phyloP scores from a whole-genome alignment of 2,329 filamentous ascomycete species.

The Didymella pomorum region DNA sequence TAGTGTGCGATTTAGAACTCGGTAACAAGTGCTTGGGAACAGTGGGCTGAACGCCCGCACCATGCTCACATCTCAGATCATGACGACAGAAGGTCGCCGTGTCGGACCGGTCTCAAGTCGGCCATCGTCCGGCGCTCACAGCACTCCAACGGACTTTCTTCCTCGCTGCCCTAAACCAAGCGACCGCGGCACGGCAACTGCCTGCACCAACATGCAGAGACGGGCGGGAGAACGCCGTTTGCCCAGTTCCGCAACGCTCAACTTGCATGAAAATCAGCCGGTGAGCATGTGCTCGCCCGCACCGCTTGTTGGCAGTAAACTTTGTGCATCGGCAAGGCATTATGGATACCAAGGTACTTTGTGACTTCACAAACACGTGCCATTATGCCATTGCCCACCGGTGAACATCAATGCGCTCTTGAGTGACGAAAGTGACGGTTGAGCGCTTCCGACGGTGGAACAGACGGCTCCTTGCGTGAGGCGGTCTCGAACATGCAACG shows the following conservation, averaged over 20 bases:
- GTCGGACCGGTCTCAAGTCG: conserved; percentile 34
- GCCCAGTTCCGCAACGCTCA: conserved; percentile 30
- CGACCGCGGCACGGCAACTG: conserved; percentile 35
- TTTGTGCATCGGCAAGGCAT: neutral
- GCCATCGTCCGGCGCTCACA: conserved; percentile 25
- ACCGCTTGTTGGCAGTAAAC: conserved; percentile 3
- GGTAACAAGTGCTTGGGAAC: conserved; percentile 41
- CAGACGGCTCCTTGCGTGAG: conserved; percentile 22
- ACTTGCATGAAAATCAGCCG: conserved; percentile 36
- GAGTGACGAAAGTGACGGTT: conserved; percentile 4
- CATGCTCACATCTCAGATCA: conserved; percentile 35
- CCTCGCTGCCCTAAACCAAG: conserved; percentile 16
- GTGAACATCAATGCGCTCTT: conserved; percentile 3
- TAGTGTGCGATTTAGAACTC: conserved; percentile 33
- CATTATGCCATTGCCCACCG: conserved; percentile 3
- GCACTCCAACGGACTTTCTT: conserved; percentile 20
- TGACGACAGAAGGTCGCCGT: conserved; percentile 41
- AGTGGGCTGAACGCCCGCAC: conserved; percentile 26
- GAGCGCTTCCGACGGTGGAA: conserved; percentile 11
- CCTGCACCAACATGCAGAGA: conserved; percentile 34
- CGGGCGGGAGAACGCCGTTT: conserved; percentile 40
- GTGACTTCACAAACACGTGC: conserved; percentile 4
- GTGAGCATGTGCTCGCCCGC: conserved; percentile 31
- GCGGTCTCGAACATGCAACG: conserved; percentile 36
- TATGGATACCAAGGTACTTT: conserved; percentile 11